A percentile compares a stretch with the other conserved stretches of the same genome.
phyloP scores from a whole-genome alignment of 2,329 filamentous ascomycete genomes.

The Fusarium abutilonis region DNA sequence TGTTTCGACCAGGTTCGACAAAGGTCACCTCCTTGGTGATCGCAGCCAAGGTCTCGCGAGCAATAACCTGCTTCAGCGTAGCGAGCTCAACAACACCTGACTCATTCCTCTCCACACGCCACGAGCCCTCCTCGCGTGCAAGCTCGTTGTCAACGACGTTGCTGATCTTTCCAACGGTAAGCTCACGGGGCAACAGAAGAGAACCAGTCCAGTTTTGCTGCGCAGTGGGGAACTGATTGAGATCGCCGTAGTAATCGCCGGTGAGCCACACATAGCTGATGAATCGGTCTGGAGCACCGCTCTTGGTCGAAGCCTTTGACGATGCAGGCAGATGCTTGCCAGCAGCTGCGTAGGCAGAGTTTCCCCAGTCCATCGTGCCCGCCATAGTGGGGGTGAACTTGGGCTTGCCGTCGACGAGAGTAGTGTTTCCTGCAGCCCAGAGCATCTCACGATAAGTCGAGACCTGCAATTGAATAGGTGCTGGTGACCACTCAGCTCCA shows the following conservation, averaged over 20 bases:
- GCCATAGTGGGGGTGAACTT: conserved; percentile 55
- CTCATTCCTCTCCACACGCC: conserved; percentile 48
- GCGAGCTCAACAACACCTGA: conserved; percentile 50
- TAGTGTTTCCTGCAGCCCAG: conserved; percentile 53
- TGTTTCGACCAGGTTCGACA: conserved; percentile 40
- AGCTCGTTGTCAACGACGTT: conserved; percentile 55
- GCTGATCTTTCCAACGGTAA: conserved; percentile 53
- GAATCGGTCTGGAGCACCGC: conserved; percentile 54
- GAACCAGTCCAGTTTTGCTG: conserved; percentile 58
- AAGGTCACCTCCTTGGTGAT: conserved; percentile 44
- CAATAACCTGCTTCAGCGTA: conserved; percentile 53
- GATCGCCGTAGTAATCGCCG: conserved; percentile 54
- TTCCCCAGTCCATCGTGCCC: conserved; percentile 54
- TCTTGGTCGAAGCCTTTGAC: conserved; percentile 51
- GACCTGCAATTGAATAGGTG: conserved; percentile 52
- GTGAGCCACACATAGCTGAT: conserved; percentile 56
- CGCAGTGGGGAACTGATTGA: conserved; percentile 49
- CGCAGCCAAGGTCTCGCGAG: conserved; percentile 49
- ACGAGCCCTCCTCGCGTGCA: conserved; percentile 51
- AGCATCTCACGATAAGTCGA: conserved; percentile 54
- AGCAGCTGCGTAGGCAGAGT: conserved; percentile 55
- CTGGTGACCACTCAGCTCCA: conserved; percentile 56
- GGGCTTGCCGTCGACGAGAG: conserved; percentile 41
- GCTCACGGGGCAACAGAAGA: conserved; percentile 55
- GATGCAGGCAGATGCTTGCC: conserved; percentile 53